phyloP scores from a whole-genome alignment of 2,329 filamentous ascomycete species.

The Erysiphe pisi region DNA sequence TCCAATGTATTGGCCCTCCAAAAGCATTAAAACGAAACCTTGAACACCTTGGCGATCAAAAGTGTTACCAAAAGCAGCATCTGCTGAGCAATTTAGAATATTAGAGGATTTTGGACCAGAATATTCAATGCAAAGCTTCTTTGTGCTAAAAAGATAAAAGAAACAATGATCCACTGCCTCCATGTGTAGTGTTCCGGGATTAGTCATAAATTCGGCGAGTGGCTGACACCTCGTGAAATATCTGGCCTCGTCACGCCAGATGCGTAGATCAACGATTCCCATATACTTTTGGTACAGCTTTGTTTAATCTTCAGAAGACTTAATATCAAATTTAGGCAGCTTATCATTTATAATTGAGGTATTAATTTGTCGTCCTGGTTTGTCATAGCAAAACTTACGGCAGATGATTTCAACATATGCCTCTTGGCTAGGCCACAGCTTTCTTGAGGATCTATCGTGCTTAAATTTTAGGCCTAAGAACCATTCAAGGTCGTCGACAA shows the following conservation, averaged over 20 bases:
- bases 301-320: background rate
- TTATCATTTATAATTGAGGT: background rate
- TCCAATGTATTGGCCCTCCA: constrained; percentile 9
- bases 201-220: constrained; percentile 23
- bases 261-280: background rate
- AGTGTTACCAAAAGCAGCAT: background rate
- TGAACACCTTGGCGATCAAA: background rate
- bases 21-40: constrained; percentile 23
- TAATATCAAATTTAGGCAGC: background rate
- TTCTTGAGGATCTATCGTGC: background rate
- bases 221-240: constrained; percentile 13
- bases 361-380: background rate
- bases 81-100: constrained; percentile 14
- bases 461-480: background rate
- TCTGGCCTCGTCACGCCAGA: background rate
- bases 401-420: background rate
- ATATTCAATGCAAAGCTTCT: constrained; percentile 19
- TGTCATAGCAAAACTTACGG: background rate
- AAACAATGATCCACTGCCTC: constrained; percentile 3
- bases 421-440: background rate
- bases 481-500: background rate
- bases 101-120: background rate
- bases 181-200: background rate
- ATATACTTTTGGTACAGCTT: background rate
- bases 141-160: constrained; percentile 5